Evolutionary conservation across 306 rosid species (phyloP), one percentile per base, ranked within the genome.

Genomic region (Sicyos baderoa): DNA sequence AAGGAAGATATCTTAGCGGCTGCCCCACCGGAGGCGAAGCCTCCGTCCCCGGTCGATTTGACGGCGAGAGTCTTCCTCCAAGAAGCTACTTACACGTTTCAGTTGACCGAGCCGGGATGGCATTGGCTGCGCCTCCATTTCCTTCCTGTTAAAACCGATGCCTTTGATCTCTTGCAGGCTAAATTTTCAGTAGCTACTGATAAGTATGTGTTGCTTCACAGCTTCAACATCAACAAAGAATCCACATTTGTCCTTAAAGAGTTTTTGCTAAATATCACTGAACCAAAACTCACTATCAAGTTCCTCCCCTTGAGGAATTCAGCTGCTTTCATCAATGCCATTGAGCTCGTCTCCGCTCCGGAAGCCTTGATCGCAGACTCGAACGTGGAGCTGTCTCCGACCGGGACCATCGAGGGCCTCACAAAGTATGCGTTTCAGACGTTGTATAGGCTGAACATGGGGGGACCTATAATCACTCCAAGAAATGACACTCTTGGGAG

Each of bases 71-170:
- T 87, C 47, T 87, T 87, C 83, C 82, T 67, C 65, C 88, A 83
- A 51, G 84, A 81, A 13, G 90, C 94, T 14, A 72, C 56, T 18
- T 87, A 81, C 64, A 78, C 82, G 0, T 87, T 87, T 51, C 93
- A 76, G 49, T 68, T 87, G 75, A 49, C 65, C 14, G 74, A 85
- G 3, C 82, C 89, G 0, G 93, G 93, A 0, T 87, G 72, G 22
- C 93, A 85, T 70, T 87, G 93, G 93, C 2, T 87, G n/a, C 79
- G 93, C 4, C 86, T 85, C 50, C 85, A 87, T 75, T 81, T 87
- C 72, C 76, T 25, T 47, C 93, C 93, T 0, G 45, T 85, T 0
- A 78, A 81, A 44, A 81, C 75, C 65, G 67, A 19, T 0, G 61
- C 72, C 8, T 85, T 85, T 25, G 86, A 85, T 80, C 86, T 87